Evolutionary conservation across 2,329 filamentous ascomycete genomes (phyloP).

Genomic region (Beauveria rudraprayagi): DNA sequence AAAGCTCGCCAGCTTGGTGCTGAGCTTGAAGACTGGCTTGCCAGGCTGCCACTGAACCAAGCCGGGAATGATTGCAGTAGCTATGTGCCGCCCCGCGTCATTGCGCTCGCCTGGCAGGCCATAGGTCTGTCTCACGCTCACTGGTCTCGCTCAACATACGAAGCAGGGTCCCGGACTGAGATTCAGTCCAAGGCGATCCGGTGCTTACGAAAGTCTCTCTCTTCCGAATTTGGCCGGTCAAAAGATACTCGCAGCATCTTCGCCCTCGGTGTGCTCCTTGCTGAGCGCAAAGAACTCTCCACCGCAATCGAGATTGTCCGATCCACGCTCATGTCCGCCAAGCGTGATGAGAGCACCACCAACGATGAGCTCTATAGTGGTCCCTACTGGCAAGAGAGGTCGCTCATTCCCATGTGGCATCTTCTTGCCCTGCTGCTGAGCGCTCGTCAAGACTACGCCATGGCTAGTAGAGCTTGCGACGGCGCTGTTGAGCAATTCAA

Average conservation of each 20-base stretch:
- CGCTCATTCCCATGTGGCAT: conserved; percentile 80
- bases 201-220: conserved; percentile 65
- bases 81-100: conserved; percentile 49
- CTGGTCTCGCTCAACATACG: conserved; percentile 76
- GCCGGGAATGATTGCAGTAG: neutral
- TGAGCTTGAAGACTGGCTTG: conserved; percentile 68
- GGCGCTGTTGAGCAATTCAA: conserved; percentile 87
- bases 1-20: conserved; percentile 65
- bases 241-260: conserved; percentile 72
- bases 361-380: conserved; percentile 35
- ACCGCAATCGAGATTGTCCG: conserved; percentile 78
- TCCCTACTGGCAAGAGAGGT: conserved; percentile 54
- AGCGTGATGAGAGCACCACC: conserved; percentile 38
- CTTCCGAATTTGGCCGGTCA: conserved; percentile 55
- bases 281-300: conserved; percentile 74
- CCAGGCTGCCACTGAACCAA: conserved; percentile 43
- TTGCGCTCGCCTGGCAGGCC: conserved; percentile 71
- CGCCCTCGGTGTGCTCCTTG: conserved; percentile 73
- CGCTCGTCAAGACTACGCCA: conserved; percentile 74
- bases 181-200: conserved; percentile 72
- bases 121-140: conserved; percentile 80
- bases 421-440: conserved; percentile 78
- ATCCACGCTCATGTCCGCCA: conserved; percentile 55
- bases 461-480: conserved; percentile 76
- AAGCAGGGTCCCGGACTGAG: conserved; percentile 61